phyloP scores from a whole-genome alignment of 306 rosid species.

The Dalbergia cultrata region DNA sequence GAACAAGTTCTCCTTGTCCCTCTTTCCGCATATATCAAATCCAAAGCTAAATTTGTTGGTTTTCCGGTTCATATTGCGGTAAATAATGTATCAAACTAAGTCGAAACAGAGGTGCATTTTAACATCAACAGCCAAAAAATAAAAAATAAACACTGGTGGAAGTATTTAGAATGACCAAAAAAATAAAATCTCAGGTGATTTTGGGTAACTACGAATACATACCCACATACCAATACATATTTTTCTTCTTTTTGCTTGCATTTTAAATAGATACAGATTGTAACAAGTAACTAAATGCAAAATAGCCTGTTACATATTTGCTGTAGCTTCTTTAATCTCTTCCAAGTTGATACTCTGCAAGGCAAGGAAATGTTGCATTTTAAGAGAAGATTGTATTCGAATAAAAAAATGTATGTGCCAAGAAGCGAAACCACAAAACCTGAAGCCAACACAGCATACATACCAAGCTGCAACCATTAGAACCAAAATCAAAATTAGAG shows the following conservation, averaged over 20 bases:
- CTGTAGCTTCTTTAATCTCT: conserved; percentile 81
- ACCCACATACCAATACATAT: conserved; percentile 44
- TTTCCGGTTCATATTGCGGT: not conserved
- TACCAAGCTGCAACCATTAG: not conserved
- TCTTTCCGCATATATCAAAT: not conserved
- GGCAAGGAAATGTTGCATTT: conserved; percentile 36
- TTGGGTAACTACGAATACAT: conserved; percentile 45
- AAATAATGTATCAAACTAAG: not conserved
- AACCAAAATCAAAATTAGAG: conserved; percentile 9
- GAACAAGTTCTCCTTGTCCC: not conserved
- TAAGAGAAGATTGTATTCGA: conserved; percentile 13
- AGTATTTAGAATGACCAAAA: not conserved
- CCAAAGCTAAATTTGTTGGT: not conserved
- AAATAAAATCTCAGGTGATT: conserved; percentile 40
- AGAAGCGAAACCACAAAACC: not conserved
- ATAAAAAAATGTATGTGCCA: not conserved
- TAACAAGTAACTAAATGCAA: conserved; percentile 47
- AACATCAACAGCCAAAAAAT: not conserved
- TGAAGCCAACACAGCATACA: not conserved
- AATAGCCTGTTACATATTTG: conserved; percentile 67
- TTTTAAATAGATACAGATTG: conserved; percentile 35
- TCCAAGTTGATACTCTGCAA: conserved; percentile 83
- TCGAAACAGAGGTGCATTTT: not conserved
- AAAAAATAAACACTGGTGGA: not conserved
- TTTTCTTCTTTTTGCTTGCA: conserved; percentile 23